phyloP scores from a whole-genome alignment of 2,329 filamentous ascomycete species.

The Trichoderma sp. region DNA sequence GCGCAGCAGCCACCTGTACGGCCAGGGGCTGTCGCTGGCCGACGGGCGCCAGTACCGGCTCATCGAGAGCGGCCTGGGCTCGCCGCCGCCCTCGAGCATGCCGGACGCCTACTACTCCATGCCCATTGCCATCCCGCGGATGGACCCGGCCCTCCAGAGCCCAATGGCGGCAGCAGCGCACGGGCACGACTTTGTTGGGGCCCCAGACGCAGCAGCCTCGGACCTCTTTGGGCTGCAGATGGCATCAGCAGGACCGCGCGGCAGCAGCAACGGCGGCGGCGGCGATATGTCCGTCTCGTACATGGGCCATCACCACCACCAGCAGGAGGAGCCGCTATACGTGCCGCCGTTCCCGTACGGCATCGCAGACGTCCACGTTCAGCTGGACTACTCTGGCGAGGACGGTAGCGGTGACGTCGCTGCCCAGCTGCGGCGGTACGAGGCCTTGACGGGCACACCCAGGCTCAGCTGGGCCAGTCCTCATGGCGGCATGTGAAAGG shows the following conservation, averaged over 20 bases:
- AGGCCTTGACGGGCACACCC: constrained; percentile 17
- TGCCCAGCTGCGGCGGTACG: constrained; percentile 14
- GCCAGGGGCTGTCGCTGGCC: constrained; percentile 32
- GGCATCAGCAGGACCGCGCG: constrained; percentile 1
- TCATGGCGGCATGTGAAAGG: constrained; percentile 11
- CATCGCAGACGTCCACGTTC: constrained; percentile 36
- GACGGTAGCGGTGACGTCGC: constrained; percentile 8
- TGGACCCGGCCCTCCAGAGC: constrained; percentile 30
- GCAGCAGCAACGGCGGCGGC: constrained; percentile 24
- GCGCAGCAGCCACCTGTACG: constrained; percentile 34
- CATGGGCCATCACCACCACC: constrained; percentile 22
- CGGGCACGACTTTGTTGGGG: constrained; percentile 21
- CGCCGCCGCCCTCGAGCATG: constrained; percentile 32
- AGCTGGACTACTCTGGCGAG: constrained; percentile 35
- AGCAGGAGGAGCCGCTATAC: neutral
- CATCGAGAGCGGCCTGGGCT: constrained; percentile 26
- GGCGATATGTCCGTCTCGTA: constrained; percentile 18
- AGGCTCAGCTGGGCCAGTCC: constrained; percentile 16
- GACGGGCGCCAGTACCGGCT: constrained; percentile 12
- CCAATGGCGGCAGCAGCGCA: constrained; percentile 19
- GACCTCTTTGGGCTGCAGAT: constrained; percentile 29
- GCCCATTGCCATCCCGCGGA: constrained; percentile 32
- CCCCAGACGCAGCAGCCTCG: constrained; percentile 8
- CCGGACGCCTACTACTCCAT: constrained; percentile 33
- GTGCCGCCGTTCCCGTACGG: constrained; percentile 35